Base-by-base conservation (phyloP, 2,329 filamentous ascomycete species). In the Triangularia setosa region DNA sequence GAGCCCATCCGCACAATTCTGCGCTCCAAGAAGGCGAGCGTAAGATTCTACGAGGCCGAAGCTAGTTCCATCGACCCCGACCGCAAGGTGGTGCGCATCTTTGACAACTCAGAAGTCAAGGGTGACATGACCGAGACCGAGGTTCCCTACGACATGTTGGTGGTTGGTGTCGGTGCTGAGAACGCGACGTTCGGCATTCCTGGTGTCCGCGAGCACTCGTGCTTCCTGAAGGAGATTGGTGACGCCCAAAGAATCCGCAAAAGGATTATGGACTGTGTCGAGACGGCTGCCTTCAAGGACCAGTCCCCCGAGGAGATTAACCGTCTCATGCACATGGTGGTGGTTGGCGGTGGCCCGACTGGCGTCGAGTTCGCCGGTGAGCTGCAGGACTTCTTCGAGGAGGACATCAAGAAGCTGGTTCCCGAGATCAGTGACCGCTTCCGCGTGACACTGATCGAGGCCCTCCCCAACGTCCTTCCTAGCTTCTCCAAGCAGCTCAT, bases 401-500 rank as follows among this genome's bases (percentile, higher is more conserved):
- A 96, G 72, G 95, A 99, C 79, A 89, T 99, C 78, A 93, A 92
- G 85, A 98, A 97, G 83, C 93, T 96, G 86, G 90, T 99, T 70
- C 96, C 96, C 55, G 93, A 97, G 68, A 97, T 99, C 78, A 88
- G 89, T 77, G 88, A 93, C 73, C 92, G 93, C 79, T 98, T 99
- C 88, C 91, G 93, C 79, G 94, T 99, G 69, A 99, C 95, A 64
- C 88, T 99, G 57, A 94, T 99, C 70, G 95, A 99, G 82, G 95
- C 95, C 67, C 87, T 99, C 33, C 95, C 95, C 72, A 97, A 96
- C 78, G 93, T 97, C 60, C 86, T 99, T 69, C 95, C 95, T 73
- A 96, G 93, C 85, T 99, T 99, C 85, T 97, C 92, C 77, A 98
- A 98, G 86, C 93, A 97, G 79, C 84, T 99, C 74, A 98, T 99